Base-by-base conservation (phyloP, 805 yeast species). In the Lipomyces anomalus region DNA sequence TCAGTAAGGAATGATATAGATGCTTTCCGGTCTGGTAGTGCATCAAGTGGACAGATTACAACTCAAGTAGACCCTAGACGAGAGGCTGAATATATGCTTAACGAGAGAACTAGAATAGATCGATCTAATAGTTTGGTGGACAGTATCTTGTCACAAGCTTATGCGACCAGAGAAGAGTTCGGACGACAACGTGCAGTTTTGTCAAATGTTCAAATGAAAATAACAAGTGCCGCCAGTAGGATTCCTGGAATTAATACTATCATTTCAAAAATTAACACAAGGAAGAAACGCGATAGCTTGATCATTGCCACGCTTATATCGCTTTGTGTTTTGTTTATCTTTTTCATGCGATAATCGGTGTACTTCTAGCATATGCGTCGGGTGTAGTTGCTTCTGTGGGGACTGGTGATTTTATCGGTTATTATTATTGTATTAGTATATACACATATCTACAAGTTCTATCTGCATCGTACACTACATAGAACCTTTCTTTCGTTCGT, bases 81-180 rank as follows among this genome's bases (percentile, higher is more conserved):
- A 54, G 85, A 80, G 44, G 78, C 82, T 52, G 84, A 79, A 50
- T 90, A 90, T 62, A 79, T 85, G 61, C 72, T 82, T 46, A 80
- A 83, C 47, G 98, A 90, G 65, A 66, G 86, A 5, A 69, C 75
- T 32, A 70, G 95, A 40, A 82, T 83, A 17, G 85, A 84, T 53
- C 72, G 72, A 42, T 79, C 92, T 35, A 80, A 87, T 61, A 71
- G 73, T 35, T 69, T 88, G 42, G 85, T 95, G 13, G 97, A 92
- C 61, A 68, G 82, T 36, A 69, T 92, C 47, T 72, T 90, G 32
- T 75, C 75, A n/a, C 89, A 83, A 61, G 97, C 96, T 1, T 82
- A 78, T 67, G 85, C 84, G 55, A 88, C 97, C 0, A 72, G 97
- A 47, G 97, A 89, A 49, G 94, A 85, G 59, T 74, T 92, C 43